Base-by-base conservation (phyloP, 306 rosid species). In the Castanea sativa region DNA sequence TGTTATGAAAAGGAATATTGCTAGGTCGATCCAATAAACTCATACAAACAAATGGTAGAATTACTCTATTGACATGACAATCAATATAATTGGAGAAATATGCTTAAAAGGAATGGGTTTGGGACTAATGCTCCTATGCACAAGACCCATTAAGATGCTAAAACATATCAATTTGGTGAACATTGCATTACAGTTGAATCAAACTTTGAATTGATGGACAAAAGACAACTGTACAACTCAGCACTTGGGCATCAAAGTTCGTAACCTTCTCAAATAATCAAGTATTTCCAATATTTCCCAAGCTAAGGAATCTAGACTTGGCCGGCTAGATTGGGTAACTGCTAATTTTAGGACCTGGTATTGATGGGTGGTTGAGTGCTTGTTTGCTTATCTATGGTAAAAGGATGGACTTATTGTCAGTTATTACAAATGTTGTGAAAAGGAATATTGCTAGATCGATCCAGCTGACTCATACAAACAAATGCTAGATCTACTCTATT, bases 301-400 rank as follows among this genome's bases (percentile, higher is more conserved):
- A 74, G 52, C 65, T 77, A 81, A 89, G 77, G 78, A 87, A 81
- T 77, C 88, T 61, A 89, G 83, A 85, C 27, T 19, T 56, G 86
- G 89, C 85, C 79, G 59, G 65, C 81, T 78, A 38, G 85, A 71
- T 78, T 74, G 18, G 33, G 88, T 16, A 84, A 77, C 79, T 88
- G 63, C 3, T 80, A 86, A 79, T 79, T 67, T 73, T 81, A 68
- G 85, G 79, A 82, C 76, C 88, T 35, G 60, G 74, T 73, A 49
- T 11, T 12, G 16, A 13, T 33, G 10, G 69, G 81, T 81, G 86
- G 84, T 71, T 85, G 80, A 68, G 77, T 64, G 56, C 25, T 82
- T 93, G 92, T 81, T 86, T 87, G 84, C 77, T 83, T 82, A 23
- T 83, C 74, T 75, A 71, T 80, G 86, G 94, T 77, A 84, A 91